A percentile compares a stretch with the other conserved stretches of the same genome.
Evolutionary conservation across 1,284 basidiomycete species (phyloP).

Genomic region (Mycena citricolor): DNA sequence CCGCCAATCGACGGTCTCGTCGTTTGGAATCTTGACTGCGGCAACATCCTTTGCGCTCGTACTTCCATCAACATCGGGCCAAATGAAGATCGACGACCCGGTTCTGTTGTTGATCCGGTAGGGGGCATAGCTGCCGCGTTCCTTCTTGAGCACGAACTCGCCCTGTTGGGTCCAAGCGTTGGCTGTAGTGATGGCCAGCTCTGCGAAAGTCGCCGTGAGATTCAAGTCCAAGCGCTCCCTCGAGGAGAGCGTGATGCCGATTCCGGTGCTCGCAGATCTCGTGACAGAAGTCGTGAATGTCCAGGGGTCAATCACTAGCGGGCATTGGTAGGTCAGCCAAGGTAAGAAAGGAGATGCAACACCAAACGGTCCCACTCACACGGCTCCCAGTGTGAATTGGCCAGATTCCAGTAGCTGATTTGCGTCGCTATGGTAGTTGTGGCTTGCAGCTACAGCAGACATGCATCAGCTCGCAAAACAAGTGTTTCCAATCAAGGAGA

Average conservation of each 20-base stretch:
- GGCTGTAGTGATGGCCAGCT: conserved; percentile 77
- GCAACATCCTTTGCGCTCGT: conserved; percentile 45
- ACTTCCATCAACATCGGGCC: conserved; percentile 72
- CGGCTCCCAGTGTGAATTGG: conserved; percentile 99
- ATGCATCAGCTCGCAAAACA: neutral
- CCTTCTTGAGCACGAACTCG: conserved; percentile 69
- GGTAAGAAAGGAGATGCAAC: too few relatives aligned
- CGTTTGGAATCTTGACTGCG: conserved; percentile 64
- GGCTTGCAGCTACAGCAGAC: conserved; percentile 65
- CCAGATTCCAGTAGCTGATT: conserved; percentile 96
- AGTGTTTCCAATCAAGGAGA: neutral
- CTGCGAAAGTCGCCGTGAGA: conserved; percentile 88
- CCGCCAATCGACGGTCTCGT: conserved; percentile 88
- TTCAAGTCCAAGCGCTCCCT: conserved; percentile 90
- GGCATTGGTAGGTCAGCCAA: conserved; percentile 5
- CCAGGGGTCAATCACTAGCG: conserved; percentile 93
- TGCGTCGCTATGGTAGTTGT: conserved; percentile 78
- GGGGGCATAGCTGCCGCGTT: conserved; percentile 87
- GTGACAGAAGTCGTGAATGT: conserved; percentile 75
- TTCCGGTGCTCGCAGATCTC: conserved; percentile 21
- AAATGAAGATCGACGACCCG: conserved; percentile 78
- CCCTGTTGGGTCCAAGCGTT: conserved; percentile 76
- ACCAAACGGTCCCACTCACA: too few relatives aligned
- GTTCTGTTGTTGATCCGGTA: conserved; percentile 93
- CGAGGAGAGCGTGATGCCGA: conserved; percentile 70